Evolutionary conservation across 1,284 basidiomycete genomes (phyloP), one percentile per base, ranked within the genome.

Genomic region (Rugosomyces carneus): DNA sequence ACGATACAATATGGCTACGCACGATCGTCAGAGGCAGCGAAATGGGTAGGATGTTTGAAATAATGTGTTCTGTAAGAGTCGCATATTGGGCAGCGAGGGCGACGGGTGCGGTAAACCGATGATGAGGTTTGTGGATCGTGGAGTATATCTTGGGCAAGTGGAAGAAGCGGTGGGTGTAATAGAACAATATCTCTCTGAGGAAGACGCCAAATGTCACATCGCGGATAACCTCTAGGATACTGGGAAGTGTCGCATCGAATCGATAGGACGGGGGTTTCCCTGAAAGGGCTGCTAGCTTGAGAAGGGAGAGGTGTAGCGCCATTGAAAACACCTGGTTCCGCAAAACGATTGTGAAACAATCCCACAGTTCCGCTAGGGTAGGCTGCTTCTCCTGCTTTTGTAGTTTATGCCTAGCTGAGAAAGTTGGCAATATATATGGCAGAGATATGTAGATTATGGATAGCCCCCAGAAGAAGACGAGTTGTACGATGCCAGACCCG

Each of bases 51-150:
- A 57, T 50, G 18, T 59, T 58, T 16, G 55, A 49, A 4, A 54
- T 20, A 21, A 56, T 16, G 40, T 56, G 55, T 23, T 56, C 55
- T 1, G 48, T 49, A 5, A 47, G 16, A 36, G 35, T 47, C 5
- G 52, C 54, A 38, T 54, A 58, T 24, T 58, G 56, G 9, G 57
- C 54, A 20, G 57, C 50, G 5, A 58, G 51, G 3, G 57, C 57
- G 1, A 58, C 54, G 7, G 57, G 57, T 18, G 57, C 57, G 0
- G 56, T 58, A 51, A 58, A 58, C 19, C 51, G 52, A 21, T 58
- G 57, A 16, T 58, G 57, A 10, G 41, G 41, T 40, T 59, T 59
- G 46, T 59, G 57, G 13, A 57, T 48, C n/a, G 20, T 37, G n/a
- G 54, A 47, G 34, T 59, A 59, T 18, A 59, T 18, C 1, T 37